Evolutionary conservation across 1,284 basidiomycete species (phyloP).

Genomic region (Cutaneotrichosporon cutaneum): DNA sequence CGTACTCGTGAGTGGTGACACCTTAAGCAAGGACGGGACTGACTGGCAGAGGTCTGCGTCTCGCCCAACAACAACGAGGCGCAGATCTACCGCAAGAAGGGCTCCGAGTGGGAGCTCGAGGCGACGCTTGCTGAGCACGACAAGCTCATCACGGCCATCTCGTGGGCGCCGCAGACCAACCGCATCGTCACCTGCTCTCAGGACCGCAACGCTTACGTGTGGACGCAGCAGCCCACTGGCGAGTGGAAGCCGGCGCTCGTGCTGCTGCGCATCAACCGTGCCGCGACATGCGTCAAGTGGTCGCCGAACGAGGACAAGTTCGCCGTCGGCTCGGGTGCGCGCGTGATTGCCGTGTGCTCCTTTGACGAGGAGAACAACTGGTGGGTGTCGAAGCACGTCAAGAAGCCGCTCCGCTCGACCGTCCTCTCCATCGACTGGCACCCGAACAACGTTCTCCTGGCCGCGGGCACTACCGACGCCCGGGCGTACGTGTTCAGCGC

Average conservation of each 20-base stretch:
- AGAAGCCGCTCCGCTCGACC: conserved; percentile 93
- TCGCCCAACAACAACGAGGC: conserved; percentile 88
- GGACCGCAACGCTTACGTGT: conserved; percentile 98
- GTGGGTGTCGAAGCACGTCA: conserved; percentile 98
- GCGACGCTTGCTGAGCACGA: conserved; percentile 95
- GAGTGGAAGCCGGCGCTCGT: conserved; percentile 97
- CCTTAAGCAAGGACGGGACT: not conserved
- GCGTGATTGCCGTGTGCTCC: conserved; percentile 89
- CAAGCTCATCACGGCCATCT: conserved; percentile 96
- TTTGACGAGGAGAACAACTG: conserved; percentile 97
- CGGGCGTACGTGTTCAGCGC: conserved; percentile 97
- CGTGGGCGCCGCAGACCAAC: conserved; percentile 96
- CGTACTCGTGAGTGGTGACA: conserved; percentile 77
- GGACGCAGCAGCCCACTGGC: conserved; percentile 76
- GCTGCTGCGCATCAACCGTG: conserved; percentile 88
- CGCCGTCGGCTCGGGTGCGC: conserved; percentile 93
- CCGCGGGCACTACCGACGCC: conserved; percentile 91
- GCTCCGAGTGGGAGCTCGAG: conserved; percentile 68
- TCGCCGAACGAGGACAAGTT: conserved; percentile 98
- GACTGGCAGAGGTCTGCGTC: conserved; percentile 73
- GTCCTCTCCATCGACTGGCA: conserved; percentile 96
- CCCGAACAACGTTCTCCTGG: conserved; percentile 92
- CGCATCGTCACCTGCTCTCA: conserved; percentile 97
- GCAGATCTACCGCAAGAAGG: conserved; percentile 70
- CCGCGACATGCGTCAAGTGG: conserved; percentile 95